Evolutionary conservation across 257 asterid species (phyloP).

Genomic region (Przewalskia tangutica): DNA sequence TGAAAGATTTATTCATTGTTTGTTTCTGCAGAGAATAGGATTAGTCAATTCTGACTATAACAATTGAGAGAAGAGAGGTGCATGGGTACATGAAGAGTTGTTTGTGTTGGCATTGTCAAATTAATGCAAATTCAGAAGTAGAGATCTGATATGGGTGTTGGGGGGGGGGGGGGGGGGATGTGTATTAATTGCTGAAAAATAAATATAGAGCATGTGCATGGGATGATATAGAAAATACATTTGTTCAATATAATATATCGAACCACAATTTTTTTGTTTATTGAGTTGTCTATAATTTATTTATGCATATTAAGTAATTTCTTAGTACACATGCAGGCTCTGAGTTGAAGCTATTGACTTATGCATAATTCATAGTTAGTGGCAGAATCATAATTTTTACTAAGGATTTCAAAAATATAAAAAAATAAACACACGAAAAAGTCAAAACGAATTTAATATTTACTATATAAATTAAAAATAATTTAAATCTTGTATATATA

Average conservation of each 20-base stretch:
- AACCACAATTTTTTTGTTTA: no score
- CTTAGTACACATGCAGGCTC: background rate
- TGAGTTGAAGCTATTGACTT: background rate
- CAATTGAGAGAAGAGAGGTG: slow-evolving; percentile 25
- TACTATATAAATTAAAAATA: no score
- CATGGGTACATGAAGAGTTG: slow-evolving; percentile 2
- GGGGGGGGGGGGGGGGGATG: background rate
- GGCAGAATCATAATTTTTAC: no score
- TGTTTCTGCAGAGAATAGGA: slow-evolving; percentile 7
- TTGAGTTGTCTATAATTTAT: no score
- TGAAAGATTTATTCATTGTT: slow-evolving; percentile 7
- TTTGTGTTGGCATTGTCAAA: slow-evolving; percentile 9
- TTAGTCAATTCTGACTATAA: slow-evolving; percentile 31
- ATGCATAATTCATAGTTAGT: no score
- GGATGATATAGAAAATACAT: no score
- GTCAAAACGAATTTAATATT: no score
- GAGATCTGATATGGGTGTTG: background rate
- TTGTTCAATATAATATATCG: no score
- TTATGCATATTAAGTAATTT: no score
- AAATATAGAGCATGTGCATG: background rate
- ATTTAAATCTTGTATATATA: no score
- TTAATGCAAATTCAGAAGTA: background rate
- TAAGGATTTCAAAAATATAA: no score
- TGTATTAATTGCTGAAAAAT: background rate
- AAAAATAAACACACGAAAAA: no score